phyloP scores from a whole-genome alignment of 1,139 yeast species.

The Hansenula lynferdii region DNA sequence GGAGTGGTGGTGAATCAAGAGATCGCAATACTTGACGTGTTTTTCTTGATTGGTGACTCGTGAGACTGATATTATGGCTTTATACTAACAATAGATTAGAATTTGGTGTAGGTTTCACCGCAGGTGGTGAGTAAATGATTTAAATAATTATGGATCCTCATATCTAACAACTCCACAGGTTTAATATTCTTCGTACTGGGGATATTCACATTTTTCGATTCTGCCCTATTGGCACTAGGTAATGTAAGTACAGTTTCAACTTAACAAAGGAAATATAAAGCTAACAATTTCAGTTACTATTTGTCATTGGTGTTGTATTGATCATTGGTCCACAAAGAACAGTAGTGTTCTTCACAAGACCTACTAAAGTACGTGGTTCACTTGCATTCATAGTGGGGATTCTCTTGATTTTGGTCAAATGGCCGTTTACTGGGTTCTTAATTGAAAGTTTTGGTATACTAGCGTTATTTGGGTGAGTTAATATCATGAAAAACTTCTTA shows the following conservation, averaged over 20 bases:
- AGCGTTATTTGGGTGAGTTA: conserved; percentile 60
- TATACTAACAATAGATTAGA: conserved; percentile 45
- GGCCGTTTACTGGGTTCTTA: conserved; percentile 80
- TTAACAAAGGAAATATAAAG: no score
- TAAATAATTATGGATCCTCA: no score
- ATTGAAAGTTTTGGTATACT: conserved; percentile 85
- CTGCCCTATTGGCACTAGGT: conserved; percentile 86
- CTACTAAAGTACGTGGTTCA: conserved; percentile 82
- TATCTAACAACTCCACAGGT: conserved; percentile 6
- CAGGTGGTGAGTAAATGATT: conserved; percentile 50
- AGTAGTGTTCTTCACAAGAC: conserved; percentile 77
- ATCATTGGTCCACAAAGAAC: conserved; percentile 90
- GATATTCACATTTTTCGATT: conserved; percentile 78
- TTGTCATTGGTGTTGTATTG: conserved; percentile 75
- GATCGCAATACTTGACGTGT: no score
- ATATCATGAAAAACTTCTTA: no score
- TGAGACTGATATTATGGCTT: no score
- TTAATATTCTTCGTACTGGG: conserved; percentile 78
- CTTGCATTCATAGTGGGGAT: conserved; percentile 75
- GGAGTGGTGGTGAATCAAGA: not conserved
- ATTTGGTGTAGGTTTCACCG: conserved; percentile 91
- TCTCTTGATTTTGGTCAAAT: conserved; percentile 63
- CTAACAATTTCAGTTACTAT: conserved; percentile 31
- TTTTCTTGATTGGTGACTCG: no score
- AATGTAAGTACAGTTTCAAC: conserved; percentile 35